Evolutionary conservation across 306 rosid genomes (phyloP), one percentile per base, ranked within the genome.

Genomic region (Vigna trinervia): DNA sequence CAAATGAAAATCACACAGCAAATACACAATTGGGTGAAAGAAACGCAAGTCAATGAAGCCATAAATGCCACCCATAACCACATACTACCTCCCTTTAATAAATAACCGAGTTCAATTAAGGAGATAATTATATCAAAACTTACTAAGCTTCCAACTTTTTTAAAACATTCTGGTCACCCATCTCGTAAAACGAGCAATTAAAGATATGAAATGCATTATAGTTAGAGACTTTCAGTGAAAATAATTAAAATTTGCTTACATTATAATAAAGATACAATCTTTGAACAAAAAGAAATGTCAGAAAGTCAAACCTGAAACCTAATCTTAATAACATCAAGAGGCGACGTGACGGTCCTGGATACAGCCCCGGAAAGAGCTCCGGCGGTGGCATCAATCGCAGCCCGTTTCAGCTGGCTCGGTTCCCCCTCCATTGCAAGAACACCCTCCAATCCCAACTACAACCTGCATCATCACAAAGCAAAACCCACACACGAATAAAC

Each of bases 301-400:
- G 5, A 34, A 34, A 39, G 58, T 26, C 5, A 79, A 75, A 92
- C 99, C 97, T 95, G 99, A 59, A 95, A 95, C 81, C 97, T 91
- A 84, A 95, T 95, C 88, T 95, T 95, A 79, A 95, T 95, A 75
- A 95, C 99, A 74, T 95, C 99, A 71, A 92, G 97, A 61, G 97
- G 99, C 1, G 97, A 92, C 15, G 99, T 95, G 1, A 92, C 87
- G 4, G 94, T 92, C 69, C 99, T 78, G 13, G 99, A 92, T 11
- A 95, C 86, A 32, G 75, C 96, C 60, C 99, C 97, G 36, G 99
- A 88, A 74, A 89, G 83, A 43, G 96, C 94, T 4, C 99, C 99
- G 4, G 99, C 96, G 5, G 94, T 23, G 12, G 94, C 56, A 79
- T 89, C 92, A 43, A 91, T 81, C 86, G 72, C 8, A 6, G 91